Base-by-base conservation (phyloP, 257 asterid species). In the Nicotiana tabacum region DNA sequence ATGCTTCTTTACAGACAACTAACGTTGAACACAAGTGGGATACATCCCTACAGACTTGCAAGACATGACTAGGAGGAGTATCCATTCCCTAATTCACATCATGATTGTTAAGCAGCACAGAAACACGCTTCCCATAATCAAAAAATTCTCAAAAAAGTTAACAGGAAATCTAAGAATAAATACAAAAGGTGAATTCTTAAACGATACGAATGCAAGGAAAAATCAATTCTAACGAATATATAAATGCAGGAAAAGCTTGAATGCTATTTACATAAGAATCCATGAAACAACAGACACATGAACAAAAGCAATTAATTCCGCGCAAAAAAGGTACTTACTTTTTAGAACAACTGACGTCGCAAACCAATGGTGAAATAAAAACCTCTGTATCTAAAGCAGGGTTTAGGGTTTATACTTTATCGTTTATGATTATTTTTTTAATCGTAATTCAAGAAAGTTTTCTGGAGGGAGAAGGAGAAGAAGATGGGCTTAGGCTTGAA, bases 401-500 rank as follows among this genome's bases (percentile, higher is more conserved):
- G 87, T 87, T 86, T 72, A 78, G 77, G 87, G 84, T 70, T 85
- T 43, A 43, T 43, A 43, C 3, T 43, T 43, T 77, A 48, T 67
- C 64, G 80, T 33, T 37, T 6, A 56, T 18, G 30, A 27, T n/a
- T 21, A 29, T 27, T 8, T 65, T 86, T 87, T 87, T 66, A 84
- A 87, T 81, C 51, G 80, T 51, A 76, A 66, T 29, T 66, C 58
- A 27, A 74, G 46, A 27, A 81, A 62, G n/a, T 2, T 7, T 39
- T 68, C 13, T 64, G 83, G 82, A 72, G 83, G 83, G 85, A 76
- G 85, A 65, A 62, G 24, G 78, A 64, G 69, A 13, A 46, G 48
- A 55, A 15, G 86, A 77, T 87, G 89, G 89, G 88, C 85, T 82
- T 87, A 78, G 82, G 78, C 17, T 48, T 13, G 48, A 18, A 55